phyloP scores from a whole-genome alignment of 2,329 filamentous ascomycete species.

The Leptosphaerulina australis region DNA sequence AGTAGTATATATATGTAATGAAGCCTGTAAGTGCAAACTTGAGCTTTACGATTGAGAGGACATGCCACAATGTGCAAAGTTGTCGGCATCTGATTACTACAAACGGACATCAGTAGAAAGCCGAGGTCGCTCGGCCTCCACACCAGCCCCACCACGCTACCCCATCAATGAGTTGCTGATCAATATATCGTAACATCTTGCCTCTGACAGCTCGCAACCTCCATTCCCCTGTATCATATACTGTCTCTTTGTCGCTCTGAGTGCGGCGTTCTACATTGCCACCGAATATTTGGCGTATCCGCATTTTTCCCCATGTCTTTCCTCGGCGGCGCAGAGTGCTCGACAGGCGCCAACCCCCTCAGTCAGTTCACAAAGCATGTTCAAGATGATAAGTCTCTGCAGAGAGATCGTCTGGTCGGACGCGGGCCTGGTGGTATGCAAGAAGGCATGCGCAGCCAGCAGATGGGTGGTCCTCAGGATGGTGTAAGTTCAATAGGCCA shows the following conservation, averaged over 20 bases:
- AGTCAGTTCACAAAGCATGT: conserved; percentile 98
- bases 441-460: conserved; percentile 77
- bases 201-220: conserved; percentile 3
- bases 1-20: conserved; percentile 19
- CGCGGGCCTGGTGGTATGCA: conserved; percentile 72
- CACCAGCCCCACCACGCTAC: conserved; percentile 23
- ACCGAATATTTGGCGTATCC: background rate
- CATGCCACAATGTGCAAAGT: background rate
- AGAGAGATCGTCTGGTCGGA: conserved; percentile 85
- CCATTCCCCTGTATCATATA: conserved; percentile 9
- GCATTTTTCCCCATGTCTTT: conserved; percentile 77
- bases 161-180: conserved; percentile 30
- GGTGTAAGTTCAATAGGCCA: conserved; percentile 35
- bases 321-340: conserved; percentile 94
- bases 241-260: conserved; percentile 12
- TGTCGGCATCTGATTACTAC: conserved; percentile 10
- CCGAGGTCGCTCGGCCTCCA: conserved; percentile 18
- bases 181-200: conserved; percentile 17
- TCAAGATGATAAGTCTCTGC: conserved; percentile 92
- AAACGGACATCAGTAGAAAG: conserved; percentile 6
- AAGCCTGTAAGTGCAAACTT: background rate
- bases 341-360: conserved; percentile 91
- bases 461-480: conserved; percentile 73
- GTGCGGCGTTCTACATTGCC: conserved; percentile 5
- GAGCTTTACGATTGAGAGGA: too few species aligned